Percentiles rank a stretch among this genome's conserved stretches.
Conservation (phyloP, 2,329 filamentous ascomycete species). For the Amesomyces nigricolor region DNA sequence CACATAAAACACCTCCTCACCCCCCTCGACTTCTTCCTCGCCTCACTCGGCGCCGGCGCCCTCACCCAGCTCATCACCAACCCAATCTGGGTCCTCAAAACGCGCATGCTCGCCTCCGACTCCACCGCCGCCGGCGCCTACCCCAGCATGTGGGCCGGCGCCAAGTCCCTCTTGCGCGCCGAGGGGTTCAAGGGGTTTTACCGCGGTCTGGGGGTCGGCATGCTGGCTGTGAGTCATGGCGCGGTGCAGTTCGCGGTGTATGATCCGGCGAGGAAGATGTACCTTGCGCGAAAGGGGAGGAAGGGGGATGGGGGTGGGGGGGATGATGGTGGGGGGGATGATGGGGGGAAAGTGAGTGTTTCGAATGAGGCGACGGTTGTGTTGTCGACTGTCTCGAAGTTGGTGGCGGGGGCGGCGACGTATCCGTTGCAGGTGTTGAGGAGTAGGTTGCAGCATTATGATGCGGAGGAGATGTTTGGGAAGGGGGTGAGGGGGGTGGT, state of each 20-base stretch:
- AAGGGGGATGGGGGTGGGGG: not conserved
- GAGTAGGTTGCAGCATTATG: slow-evolving; percentile 82
- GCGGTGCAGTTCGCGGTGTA: slow-evolving; percentile 96
- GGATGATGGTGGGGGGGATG: not conserved
- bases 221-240: slow-evolving; percentile 85
- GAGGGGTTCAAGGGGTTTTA: slow-evolving; percentile 83
- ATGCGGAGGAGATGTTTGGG: slow-evolving; percentile 69
- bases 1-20: slow-evolving; percentile 36
- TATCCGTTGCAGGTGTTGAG: slow-evolving; percentile 95
- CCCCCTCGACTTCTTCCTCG: slow-evolving; percentile 71
- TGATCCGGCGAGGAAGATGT: slow-evolving; percentile 59
- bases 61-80: slow-evolving; percentile 81
- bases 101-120: slow-evolving; percentile 88
- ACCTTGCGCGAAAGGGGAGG: slow-evolving; percentile 42
- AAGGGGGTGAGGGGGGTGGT: slow-evolving; percentile 69
- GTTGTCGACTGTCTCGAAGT: slow-evolving; percentile 74
- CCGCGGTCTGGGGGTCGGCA: slow-evolving; percentile 73
- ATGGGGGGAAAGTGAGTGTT: slow-evolving; percentile 36
- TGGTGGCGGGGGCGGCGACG: slow-evolving; percentile 81
- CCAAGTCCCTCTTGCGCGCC: slow-evolving; percentile 55
- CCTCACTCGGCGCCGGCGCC: slow-evolving; percentile 65
- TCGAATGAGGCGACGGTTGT: slow-evolving; percentile 72
- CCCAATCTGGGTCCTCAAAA: slow-evolving; percentile 97
- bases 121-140: slow-evolving; percentile 72
- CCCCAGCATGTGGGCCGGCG: slow-evolving; percentile 66